Percentiles rank a stretch among this genome's conserved stretches.
Evolutionary conservation across 805 yeast genomes (phyloP).

Genomic region (Priceomyces medius): DNA sequence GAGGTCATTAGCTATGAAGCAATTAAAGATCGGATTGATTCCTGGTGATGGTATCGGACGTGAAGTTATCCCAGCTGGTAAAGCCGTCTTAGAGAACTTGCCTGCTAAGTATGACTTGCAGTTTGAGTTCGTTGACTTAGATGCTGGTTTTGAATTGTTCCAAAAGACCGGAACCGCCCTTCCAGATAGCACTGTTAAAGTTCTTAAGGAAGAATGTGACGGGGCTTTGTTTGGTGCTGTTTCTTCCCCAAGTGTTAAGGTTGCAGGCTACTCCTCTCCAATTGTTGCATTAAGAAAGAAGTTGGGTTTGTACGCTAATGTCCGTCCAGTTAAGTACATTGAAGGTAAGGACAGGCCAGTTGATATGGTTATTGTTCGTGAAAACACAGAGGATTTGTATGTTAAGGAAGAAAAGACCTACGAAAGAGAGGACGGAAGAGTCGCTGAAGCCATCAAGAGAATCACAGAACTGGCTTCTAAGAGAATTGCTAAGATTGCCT

Average conservation of each 20-base stretch:
- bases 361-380: constrained; percentile 97
- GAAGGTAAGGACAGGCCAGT: constrained; percentile 83
- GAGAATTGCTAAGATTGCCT: constrained; percentile 86
- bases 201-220: constrained; percentile 78
- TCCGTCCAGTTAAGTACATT: constrained; percentile 95
- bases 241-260: constrained; percentile 90
- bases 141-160: constrained; percentile 94
- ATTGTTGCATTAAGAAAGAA: constrained; percentile 98
- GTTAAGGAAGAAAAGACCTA: constrained; percentile 87
- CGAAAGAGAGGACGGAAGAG: constrained; percentile 75
- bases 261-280: constrained; percentile 96
- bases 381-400: constrained; percentile 96
- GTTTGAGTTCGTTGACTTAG: constrained; percentile 82
- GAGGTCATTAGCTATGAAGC: constrained; percentile 29
- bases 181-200: constrained; percentile 86
- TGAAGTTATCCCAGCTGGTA: constrained; percentile 97
- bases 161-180: constrained; percentile 93
- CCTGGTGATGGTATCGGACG: constrained; percentile 99
- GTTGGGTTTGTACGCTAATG: constrained; percentile 92
- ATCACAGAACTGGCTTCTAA: constrained; percentile 85
- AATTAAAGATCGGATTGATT: constrained; percentile 61
- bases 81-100: constrained; percentile 77
- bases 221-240: constrained; percentile 99
- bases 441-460: constrained; percentile 97
- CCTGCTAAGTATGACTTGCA: constrained; percentile 72